Base-by-base conservation (phyloP, 495 filamentous ascomycete genomes). In the Aspergillus cavernicola region DNA sequence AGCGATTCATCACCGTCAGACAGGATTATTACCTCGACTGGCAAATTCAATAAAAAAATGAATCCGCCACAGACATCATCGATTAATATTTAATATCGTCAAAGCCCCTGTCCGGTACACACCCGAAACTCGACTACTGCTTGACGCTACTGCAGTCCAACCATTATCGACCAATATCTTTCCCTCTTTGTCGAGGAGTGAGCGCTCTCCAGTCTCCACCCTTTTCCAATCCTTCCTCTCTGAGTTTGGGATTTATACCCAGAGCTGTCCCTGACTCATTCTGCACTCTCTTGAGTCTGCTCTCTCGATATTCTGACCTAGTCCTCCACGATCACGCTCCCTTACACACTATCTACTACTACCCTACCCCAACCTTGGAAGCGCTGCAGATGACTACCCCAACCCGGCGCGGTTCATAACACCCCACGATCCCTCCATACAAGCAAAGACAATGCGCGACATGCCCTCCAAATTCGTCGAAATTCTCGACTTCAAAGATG, bases 391-490 rank as follows among this genome's bases (percentile, higher is more conserved):
- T n/a, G n/a, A n/a, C n/a, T n/a, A n/a, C n/a, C n/a, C n/a, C n/a
- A n/a, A n/a, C n/a, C n/a, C n/a, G n/a, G n/a, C 35, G 35, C 31
- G 26, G 35, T 29, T 33, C 19, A 46, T 24, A 36, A 32, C 11
- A 36, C 32, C 26, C 31, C 8, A 24, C 26, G 23, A 36, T 22
- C 15, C n/a, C n/a, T n/a, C n/a, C n/a, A n/a, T n/a, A n/a, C n/a
- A n/a, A n/a, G n/a, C n/a, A n/a, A 28, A 50, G 24, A 55, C 54
- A 65, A 75, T 75, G 72, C 72, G 61, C 48, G 70, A 70, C 55
- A 73, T 69, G 50, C 65, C 72, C 1, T 77, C 73, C 56, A 72
- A 65, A 57, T 75, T 75, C 59, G 66, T 77, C 59, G 73, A 75
- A 63, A 72, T 75, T 46, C 69, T 77, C 59, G 69, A 74, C 55